These are phyloP conservation scores for Naganishia randhawae DNA, from an alignment of 768 basidiomycete genomes.

Conservation along the genomic window DNA sequence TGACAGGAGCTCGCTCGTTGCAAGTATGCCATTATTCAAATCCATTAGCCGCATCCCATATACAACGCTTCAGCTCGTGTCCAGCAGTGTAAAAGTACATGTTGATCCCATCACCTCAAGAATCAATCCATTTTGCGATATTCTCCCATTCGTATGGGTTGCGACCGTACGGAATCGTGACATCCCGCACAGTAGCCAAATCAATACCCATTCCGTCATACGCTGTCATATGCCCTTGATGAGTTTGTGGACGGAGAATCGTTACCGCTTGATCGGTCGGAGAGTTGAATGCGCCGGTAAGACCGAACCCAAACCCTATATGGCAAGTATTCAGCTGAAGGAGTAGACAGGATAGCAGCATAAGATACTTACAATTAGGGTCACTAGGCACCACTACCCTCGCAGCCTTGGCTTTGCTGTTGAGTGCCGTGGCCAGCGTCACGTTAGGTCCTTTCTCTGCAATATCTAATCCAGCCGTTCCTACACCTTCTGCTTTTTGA, in stretches of 20 bases:
- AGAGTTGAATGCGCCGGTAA: constrained; percentile 34
- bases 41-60: neutral
- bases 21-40: neutral
- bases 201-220: constrained; percentile 8
- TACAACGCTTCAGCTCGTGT: neutral
- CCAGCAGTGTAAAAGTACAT: neutral
- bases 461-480: constrained; percentile 11
- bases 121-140: constrained; percentile 13
- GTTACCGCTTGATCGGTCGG: constrained; percentile 22
- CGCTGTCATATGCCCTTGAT: constrained; percentile 15
- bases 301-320: constrained; percentile 32
- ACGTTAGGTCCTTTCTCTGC: constrained; percentile 19
- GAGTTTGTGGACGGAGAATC: constrained; percentile 8
- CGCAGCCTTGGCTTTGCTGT: constrained; percentile 19
- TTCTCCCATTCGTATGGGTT: constrained; percentile 19
- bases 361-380: constrained; percentile 4
- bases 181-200: constrained; percentile 10
- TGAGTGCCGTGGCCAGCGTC: constrained; percentile 4
- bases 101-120: constrained; percentile 1
- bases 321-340: neutral
- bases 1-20: no score
- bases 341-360: neutral
- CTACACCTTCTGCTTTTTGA: constrained; percentile 31
- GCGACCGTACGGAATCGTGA: constrained; percentile 17
- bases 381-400: constrained; percentile 9